A percentile compares a stretch with the other conserved stretches of the same genome.
Conservation (phyloP, 768 basidiomycete species). For the Mycena polygramma region DNA sequence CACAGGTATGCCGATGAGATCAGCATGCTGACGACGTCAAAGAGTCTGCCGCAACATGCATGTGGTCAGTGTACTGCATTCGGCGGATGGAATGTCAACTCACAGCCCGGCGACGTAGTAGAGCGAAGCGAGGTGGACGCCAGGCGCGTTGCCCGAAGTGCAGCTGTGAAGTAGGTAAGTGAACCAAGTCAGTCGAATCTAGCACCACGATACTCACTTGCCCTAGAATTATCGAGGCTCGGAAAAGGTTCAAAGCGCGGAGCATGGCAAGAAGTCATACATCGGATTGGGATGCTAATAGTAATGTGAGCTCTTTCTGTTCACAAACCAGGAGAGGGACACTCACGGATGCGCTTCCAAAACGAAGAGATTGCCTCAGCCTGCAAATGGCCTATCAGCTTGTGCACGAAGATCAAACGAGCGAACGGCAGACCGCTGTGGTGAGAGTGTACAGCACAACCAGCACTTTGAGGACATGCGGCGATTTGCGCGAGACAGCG, state of each 20-base stretch:
- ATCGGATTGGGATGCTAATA: background rate
- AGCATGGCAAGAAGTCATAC: conserved; percentile 2
- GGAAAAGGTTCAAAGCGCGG: background rate
- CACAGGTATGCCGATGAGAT: conserved; percentile 19
- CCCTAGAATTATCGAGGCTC: background rate
- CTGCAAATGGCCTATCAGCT: background rate
- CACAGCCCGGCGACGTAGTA: conserved; percentile 30
- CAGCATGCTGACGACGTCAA: conserved; percentile 22
- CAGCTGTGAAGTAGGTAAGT: background rate
- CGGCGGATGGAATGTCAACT: conserved; percentile 1
- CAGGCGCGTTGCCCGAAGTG: background rate
- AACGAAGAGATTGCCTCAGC: conserved; percentile 8
- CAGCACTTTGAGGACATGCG: conserved; percentile 9
- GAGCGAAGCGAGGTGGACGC: conserved; percentile 18
- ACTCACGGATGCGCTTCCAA: conserved; percentile 24
- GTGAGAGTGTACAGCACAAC: conserved; percentile 14
- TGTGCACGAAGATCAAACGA: conserved; percentile 7
- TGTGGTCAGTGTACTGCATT: background rate
- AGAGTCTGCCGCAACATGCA: conserved; percentile 9
- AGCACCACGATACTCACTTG: background rate
- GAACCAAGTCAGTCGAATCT: background rate
- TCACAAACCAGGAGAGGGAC: background rate
- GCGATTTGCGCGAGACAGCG: conserved; percentile 29
- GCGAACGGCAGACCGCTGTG: conserved; percentile 13
- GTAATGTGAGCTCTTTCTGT: background rate